Evolutionary conservation across 129 eudicot genomes (phyloP).

Genomic region (Helianthus annuus): HanXRQr2.0-SUNRISE NC_035434.2:164049633-164050132

Average conservation of each 20-base stretch:
- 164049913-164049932: constrained; percentile 39
- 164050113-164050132: constrained; percentile 74
- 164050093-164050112: constrained; percentile 74
- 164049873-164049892: constrained; percentile 44
- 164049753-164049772: constrained; percentile 82
- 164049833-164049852: constrained; percentile 26
- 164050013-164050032: constrained; percentile 75
- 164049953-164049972: constrained; percentile 58
- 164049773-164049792: constrained; percentile 72
- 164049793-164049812: constrained; percentile 56
- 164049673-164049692: constrained; percentile 83
- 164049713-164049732: constrained; percentile 67
- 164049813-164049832: no score
- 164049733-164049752: constrained; percentile 78
- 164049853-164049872: constrained; percentile 42
- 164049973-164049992: constrained; percentile 77
- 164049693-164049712: constrained; percentile 60
- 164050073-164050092: constrained; percentile 72
- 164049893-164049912: constrained; percentile 59
- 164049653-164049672: constrained; percentile 85
- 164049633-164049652: constrained; percentile 35
- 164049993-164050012: constrained; percentile 70
- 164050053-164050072: constrained; percentile 77
- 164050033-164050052: constrained; percentile 75
- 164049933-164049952: constrained; percentile 74